phyloP scores from a whole-genome alignment of 1,284 basidiomycete species.

The Ceratobasidium sp. region DNA sequence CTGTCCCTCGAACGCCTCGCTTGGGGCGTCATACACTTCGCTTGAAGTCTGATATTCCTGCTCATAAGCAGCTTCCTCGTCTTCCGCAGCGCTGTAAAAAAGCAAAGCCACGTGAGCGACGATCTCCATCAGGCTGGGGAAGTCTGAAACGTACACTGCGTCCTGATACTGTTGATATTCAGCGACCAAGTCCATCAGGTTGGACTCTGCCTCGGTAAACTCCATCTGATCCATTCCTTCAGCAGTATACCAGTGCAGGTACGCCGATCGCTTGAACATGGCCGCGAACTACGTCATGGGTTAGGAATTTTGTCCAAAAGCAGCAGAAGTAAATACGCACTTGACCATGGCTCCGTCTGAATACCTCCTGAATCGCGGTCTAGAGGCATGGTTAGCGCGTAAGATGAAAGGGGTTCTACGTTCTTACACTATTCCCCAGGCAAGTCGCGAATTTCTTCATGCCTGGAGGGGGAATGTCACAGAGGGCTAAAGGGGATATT shows the following conservation, averaged over 20 bases:
- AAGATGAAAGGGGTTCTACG: neutral
- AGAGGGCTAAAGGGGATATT: slow-evolving; percentile 55
- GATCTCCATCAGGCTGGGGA: neutral
- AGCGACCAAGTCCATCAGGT: slow-evolving; percentile 72
- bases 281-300: slow-evolving; percentile 64
- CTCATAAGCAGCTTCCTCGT: slow-evolving; percentile 44
- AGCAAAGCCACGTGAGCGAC: slow-evolving; percentile 36
- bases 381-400: slow-evolving; percentile 31
- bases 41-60: slow-evolving; percentile 16
- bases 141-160: slow-evolving; percentile 52
- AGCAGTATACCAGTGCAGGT: slow-evolving; percentile 88
- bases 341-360: slow-evolving; percentile 76
- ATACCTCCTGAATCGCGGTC: slow-evolving; percentile 87
- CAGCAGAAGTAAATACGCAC: slow-evolving; percentile 51
- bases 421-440: slow-evolving; percentile 71
- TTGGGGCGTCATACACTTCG: slow-evolving; percentile 3
- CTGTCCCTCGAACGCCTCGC: slow-evolving; percentile 35
- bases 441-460: slow-evolving; percentile 73
- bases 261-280: slow-evolving; percentile 85
- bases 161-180: slow-evolving; percentile 39
- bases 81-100: slow-evolving; percentile 9
- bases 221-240: slow-evolving; percentile 94
- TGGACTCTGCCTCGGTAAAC: slow-evolving; percentile 88
- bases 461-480: slow-evolving; percentile 82
- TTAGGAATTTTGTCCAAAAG: neutral